phyloP scores from a whole-genome alignment of 192 early-diverging fungal genomes.

The Linnemannia hyalina region DNA sequence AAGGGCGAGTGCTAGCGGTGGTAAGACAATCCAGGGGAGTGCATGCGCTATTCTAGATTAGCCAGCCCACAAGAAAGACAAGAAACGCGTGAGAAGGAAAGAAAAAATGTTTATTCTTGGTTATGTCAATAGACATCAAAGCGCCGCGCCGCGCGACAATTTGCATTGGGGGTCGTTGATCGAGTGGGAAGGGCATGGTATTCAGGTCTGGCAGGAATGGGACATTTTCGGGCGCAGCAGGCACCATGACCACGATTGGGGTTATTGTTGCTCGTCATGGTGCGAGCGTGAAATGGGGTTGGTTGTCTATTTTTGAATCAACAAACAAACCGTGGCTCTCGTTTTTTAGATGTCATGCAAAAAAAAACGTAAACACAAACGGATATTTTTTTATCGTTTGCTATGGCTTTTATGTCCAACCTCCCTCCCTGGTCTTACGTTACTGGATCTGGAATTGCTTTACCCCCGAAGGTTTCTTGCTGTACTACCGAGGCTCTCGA shows the following conservation, averaged over 20 bases:
- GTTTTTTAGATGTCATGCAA: not conserved
- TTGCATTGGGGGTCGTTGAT: not conserved
- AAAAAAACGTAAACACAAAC: not conserved
- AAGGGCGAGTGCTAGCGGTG: not conserved
- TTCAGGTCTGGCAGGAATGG: not conserved
- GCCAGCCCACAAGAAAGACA: not conserved
- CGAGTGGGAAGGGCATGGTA: too few relatives aligned
- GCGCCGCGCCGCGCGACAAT: not conserved
- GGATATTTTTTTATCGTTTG: not conserved
- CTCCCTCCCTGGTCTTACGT: not conserved
- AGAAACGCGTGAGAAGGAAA: not conserved
- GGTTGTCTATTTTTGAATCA: not conserved
- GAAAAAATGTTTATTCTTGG: not conserved
- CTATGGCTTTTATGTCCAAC: not conserved
- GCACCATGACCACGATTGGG: not conserved
- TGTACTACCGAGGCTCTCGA: not conserved
- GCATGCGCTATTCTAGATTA: not conserved
- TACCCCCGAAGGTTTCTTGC: too few relatives aligned
- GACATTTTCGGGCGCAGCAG: not conserved
- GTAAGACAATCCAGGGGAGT: not conserved
- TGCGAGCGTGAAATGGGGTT: not conserved
- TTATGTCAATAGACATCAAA: not conserved
- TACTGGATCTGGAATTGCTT: too few relatives aligned
- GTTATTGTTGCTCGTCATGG: not conserved
- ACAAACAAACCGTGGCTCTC: not conserved